Evolutionary conservation across 495 filamentous ascomycete species (phyloP), one percentile per base, ranked within the genome.

Genomic region (Aspergillus kassunensis): DNA sequence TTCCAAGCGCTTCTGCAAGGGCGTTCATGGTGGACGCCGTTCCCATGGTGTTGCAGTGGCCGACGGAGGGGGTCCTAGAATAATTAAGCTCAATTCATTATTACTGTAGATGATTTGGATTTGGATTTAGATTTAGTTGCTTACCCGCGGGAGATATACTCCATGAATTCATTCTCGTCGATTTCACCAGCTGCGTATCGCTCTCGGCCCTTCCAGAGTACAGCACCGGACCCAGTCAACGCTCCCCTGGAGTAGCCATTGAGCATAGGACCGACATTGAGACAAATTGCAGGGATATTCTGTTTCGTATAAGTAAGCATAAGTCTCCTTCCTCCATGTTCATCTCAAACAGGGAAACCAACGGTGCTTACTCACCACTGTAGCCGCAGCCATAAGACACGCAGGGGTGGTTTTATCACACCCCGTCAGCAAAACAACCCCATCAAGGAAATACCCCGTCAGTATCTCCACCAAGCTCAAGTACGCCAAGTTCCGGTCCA

Each of bases 11-110:
- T 58, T 80, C 78, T 39, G 75, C 75, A 0, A 80, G 65, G 2
- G 77, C 76, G 52, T 80, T 80, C 77, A 81, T 81, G 0, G 78
- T 81, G 4, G 76, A 80, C 13, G 78, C 78, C 15, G 77, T 81
- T 40, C 77, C 77, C 77, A 81, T 80, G 9, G 76, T 80, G 49
- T 80, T 80, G 56, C 78, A 81, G 43, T 80, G 76, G 23, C 78
- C 78, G 13, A 67, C 76, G 6, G 76, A 79, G 3, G 76, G 77
- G 7, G 75, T 71, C 23, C 73, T 76, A n/a, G n/a, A n/a, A n/a
- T n/a, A n/a, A 16, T 39, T 12, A 42, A n/a, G 13, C 19, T 46
- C 44, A 46, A 30, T 23, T 11, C 23, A 8, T 21, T 11, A 9
- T 3, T 10, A 33, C 18, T n/a, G 30, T n/a, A n/a, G n/a, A n/a